Evolutionary conservation across 2,329 filamentous ascomycete genomes (phyloP), one percentile per base, ranked within the genome.

Genomic region (Pseudocercospora crystallina): DNA sequence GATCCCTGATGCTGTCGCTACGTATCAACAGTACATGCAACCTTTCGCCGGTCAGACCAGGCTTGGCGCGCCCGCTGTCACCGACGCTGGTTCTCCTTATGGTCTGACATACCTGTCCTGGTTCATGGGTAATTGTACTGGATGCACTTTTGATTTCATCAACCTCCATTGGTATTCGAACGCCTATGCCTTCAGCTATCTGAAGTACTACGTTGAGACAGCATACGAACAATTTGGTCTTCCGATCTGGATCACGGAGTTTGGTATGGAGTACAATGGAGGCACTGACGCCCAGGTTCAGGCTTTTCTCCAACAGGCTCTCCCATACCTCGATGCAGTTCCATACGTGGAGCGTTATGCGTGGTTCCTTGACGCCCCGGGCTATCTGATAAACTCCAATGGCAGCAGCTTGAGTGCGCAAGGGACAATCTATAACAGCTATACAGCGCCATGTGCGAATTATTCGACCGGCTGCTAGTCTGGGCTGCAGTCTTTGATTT

Each of bases 141-240:
- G 53, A 36, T 85, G 83, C 71, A 59, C 69, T 14, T 73, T 77
- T 51, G 80, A 85, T 67, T 84, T 84, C 65, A 80, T 81, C 69
- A 73, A 76, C 61, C 70, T 80, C 30, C 83, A 86, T 69, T 85
- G 82, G 80, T 86, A 86, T 71, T 49, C 36, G 36, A 61, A 64
- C 51, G 53, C 55, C 17, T 63, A 62, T 30, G 66, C 65, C 26
- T 66, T 65, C 29, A 47, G 40, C 15, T 65, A 63, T 52, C 52
- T 65, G 32, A 65, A 69, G 14, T 56, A 83, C 63, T 83, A 80
- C 79, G 48, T 65, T 41, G 42, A 59, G 34, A 26, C 43, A 8
- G 58, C 57, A 10, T 44, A 53, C 42, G 40, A 7, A 14, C 34
- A 3, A 17, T 61, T 20, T 15, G 51, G 53, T 10, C 32, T 51